A percentile compares a stretch with the other conserved stretches of the same genome.
Conservation (phyloP, 2,329 filamentous ascomycete genomes). For the Ilyonectria destructans region DNA sequence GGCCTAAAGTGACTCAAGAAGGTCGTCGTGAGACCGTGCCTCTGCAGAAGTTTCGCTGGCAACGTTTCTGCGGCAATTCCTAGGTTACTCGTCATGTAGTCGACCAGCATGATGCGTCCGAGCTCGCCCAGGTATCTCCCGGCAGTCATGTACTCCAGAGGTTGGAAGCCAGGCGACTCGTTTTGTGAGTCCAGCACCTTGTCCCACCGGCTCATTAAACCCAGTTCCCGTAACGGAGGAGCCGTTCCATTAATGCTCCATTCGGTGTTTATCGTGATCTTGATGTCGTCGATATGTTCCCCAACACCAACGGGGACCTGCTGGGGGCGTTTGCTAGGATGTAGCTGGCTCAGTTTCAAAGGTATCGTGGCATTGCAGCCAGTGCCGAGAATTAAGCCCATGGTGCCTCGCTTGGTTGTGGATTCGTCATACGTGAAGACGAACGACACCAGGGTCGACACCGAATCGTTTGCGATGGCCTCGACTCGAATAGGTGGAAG, state of each 20-base stretch:
- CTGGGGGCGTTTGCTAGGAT: slow-evolving; percentile 73
- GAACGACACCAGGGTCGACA: slow-evolving; percentile 84
- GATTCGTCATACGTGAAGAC: slow-evolving; percentile 79
- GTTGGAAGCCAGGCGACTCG: slow-evolving; percentile 83
- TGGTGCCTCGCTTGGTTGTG: slow-evolving; percentile 76
- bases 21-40: slow-evolving; percentile 79
- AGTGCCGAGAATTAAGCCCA: slow-evolving; percentile 87
- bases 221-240: slow-evolving; percentile 74
- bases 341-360: slow-evolving; percentile 75
- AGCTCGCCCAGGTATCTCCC: slow-evolving; percentile 86
- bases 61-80: slow-evolving; percentile 62
- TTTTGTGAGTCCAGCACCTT: slow-evolving; percentile 75
- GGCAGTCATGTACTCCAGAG: slow-evolving; percentile 88
- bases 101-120: slow-evolving; percentile 78
- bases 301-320: slow-evolving; percentile 66
- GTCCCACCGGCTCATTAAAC: slow-evolving; percentile 82
- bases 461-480: slow-evolving; percentile 87
- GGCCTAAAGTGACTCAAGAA: slow-evolving; percentile 82
- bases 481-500: slow-evolving; percentile 80
- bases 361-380: slow-evolving; percentile 87
- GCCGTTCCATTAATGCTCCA: slow-evolving; percentile 86
- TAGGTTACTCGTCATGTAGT: slow-evolving; percentile 70
- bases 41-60: slow-evolving; percentile 69
- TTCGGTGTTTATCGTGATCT: slow-evolving; percentile 86
- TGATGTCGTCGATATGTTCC: slow-evolving; percentile 66